Base-by-base conservation (phyloP, 2,329 filamentous ascomycete species). In the Sphaceloma murrayae region DNA sequence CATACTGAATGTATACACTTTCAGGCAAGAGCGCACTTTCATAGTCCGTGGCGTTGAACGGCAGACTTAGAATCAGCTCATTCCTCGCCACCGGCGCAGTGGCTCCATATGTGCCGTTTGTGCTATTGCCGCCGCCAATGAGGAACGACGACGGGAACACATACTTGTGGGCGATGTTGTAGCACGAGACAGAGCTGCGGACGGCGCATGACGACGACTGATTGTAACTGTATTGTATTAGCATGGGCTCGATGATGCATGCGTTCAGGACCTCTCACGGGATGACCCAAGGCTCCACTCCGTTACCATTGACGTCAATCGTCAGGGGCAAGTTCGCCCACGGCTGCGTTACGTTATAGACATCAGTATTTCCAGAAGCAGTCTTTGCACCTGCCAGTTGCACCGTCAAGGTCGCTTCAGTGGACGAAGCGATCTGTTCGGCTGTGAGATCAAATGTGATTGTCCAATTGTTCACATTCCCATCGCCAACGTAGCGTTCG, bases 321-420 rank as follows among this genome's bases (percentile, higher is more conserved):
- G 64, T 67, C 43, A 74, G 73, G 0, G 68, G 67, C 6, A 80
- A 54, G 49, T 79, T 73, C 2, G 65, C 61, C 49, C 70, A 73
- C 17, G 64, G 64, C 54, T 80, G 67, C 2, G 62, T 67, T 2
- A 69, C 62, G 50, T 76, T 77, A 51, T 62, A 76, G 1, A 71
- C 62, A 54, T 80, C 75, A 1, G 74, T 78, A 53, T 80, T 80
- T 1, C 77, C 76, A 0, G 71, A 67, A 3, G 74, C 74, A 0
- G 73, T 76, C 61, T 80, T 80, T 2, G 71, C 77, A 2, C 72
- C 77, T 0, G 77, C 77, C 1, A 81, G 64, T 54, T 80, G 77
- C 1, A 81, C 67, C 0, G 77, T 80, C 18, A 81, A 70, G 0
- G 73, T 79, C 0, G 74, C 77, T 17, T 63, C 59, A 46, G 63